Conservation (phyloP, 1,284 basidiomycete species). For the Phlebopus sp. region DNA sequence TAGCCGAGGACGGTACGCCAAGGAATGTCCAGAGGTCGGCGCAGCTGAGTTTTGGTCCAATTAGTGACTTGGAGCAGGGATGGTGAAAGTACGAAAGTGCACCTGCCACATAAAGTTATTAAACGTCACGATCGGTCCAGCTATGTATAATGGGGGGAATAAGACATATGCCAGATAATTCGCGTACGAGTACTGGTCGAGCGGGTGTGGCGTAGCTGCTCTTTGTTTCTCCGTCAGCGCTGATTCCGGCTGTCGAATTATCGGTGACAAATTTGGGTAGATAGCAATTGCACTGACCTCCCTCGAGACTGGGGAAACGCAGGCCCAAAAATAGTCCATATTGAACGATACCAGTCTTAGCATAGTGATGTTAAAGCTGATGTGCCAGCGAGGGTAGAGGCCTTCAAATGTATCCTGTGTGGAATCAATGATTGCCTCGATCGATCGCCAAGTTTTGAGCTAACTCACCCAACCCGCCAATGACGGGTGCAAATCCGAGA, state of each 20-base stretch:
- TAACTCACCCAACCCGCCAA: conserved; percentile 53
- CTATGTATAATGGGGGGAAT: conserved; percentile 94
- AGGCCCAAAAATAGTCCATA: conserved; percentile 90
- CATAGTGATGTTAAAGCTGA: conserved; percentile 97
- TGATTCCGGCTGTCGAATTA: conserved; percentile 30
- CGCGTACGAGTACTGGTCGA: conserved; percentile 50
- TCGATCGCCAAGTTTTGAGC: not conserved
- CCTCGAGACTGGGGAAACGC: conserved; percentile 32
- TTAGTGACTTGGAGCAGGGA: not conserved
- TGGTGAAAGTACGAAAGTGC: conserved; percentile 18
- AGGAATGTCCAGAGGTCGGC: conserved; percentile 47
- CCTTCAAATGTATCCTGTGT: conserved; percentile 68
- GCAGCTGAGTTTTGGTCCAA: conserved; percentile 40
- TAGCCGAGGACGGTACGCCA: conserved; percentile 49
- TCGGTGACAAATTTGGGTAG: conserved; percentile 1
- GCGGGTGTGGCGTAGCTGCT: conserved; percentile 40
- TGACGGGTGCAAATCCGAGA: conserved; percentile 52
- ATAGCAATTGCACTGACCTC: conserved; percentile 40
- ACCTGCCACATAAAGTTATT: conserved; percentile 95
- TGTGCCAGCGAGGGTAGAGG: conserved; percentile 86
- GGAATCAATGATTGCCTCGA: not conserved
- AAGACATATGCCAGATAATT: conserved; percentile 76
- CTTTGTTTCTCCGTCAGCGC: conserved; percentile 59
- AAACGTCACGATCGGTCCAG: conserved; percentile 95
- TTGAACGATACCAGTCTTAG: conserved; percentile 90